Conservation (phyloP, 805 yeast species). For the Yamadazyma endophytica region DNA sequence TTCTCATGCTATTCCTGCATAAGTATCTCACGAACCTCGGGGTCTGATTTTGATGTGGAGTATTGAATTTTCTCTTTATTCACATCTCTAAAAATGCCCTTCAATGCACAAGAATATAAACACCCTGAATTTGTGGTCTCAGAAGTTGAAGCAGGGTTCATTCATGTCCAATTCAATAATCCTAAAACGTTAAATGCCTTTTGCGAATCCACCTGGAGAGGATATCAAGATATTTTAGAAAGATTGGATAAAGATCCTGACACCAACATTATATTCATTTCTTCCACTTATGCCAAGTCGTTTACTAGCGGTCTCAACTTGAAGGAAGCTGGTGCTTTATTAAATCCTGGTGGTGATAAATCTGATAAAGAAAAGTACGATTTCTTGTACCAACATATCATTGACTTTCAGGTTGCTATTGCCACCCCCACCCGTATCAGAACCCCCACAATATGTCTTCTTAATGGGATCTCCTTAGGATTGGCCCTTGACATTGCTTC, state of each 20-base stretch:
- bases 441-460: conserved; percentile 62
- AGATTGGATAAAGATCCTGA: conserved; percentile 40
- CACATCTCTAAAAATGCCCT: conserved; percentile 12
- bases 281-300: conserved; percentile 52
- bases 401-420: conserved; percentile 57
- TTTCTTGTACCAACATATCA: conserved; percentile 33
- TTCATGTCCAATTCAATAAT: conserved; percentile 59
- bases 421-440: conserved; percentile 42
- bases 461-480: conserved; percentile 65
- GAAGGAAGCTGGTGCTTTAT: conserved; percentile 21
- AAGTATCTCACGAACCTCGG: too few relatives aligned
- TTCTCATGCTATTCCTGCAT: too few relatives aligned
- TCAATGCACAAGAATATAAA: conserved; percentile 16
- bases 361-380: conserved; percentile 15
- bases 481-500: conserved; percentile 65
- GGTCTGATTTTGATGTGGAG: too few relatives aligned
- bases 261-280: conserved; percentile 49
- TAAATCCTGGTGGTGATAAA: not conserved
- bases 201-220: conserved; percentile 51
- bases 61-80: too few relatives aligned
- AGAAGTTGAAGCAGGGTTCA: conserved; percentile 43
- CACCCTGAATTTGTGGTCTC: conserved; percentile 34
- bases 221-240: conserved; percentile 47
- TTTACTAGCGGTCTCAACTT: conserved; percentile 69
- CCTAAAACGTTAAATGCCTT: conserved; percentile 60